These are phyloP conservation scores for Mortierella alpina DNA, from an alignment of 192 early-diverging fungal species.

Conservation along the genomic window DNA sequence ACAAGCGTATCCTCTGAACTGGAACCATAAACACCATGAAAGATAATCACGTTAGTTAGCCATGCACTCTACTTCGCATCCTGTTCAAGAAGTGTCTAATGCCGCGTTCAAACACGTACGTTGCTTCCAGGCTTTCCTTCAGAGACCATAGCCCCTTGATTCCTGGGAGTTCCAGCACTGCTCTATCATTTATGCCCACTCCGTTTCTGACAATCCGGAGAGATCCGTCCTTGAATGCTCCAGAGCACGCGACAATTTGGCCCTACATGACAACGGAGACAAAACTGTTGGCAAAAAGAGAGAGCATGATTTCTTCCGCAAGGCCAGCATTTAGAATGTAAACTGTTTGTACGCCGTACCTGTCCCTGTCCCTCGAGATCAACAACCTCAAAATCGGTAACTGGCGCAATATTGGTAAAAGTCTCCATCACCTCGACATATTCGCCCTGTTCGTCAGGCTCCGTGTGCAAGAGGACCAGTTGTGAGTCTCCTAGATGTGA, in stretches of 20 bases:
- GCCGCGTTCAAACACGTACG: slow-evolving; percentile 49
- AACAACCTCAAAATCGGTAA: slow-evolving; percentile 87
- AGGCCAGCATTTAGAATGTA: neutral
- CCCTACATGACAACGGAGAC: slow-evolving; percentile 48
- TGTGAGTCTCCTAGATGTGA: slow-evolving; percentile 89
- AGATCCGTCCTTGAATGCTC: slow-evolving; percentile 75
- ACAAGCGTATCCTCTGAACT: slow-evolving; percentile 58
- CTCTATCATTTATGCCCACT: slow-evolving; percentile 82
- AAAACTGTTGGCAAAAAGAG: slow-evolving; percentile 7
- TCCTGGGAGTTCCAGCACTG: slow-evolving; percentile 68
- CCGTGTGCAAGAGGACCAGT: slow-evolving; percentile 69
- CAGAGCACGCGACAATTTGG: slow-evolving; percentile 91
- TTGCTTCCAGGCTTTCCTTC: slow-evolving; percentile 53
- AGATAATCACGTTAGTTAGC: neutral
- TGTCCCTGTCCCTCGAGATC: slow-evolving; percentile 78
- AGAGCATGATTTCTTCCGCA: neutral
- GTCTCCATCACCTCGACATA: slow-evolving; percentile 71
- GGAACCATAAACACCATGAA: slow-evolving; percentile 20
- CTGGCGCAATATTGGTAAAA: slow-evolving; percentile 83
- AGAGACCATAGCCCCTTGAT: slow-evolving; percentile 81
- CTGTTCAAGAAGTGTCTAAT: neutral
- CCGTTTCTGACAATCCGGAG: slow-evolving; percentile 90
- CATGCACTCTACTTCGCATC: neutral
- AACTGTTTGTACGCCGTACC: slow-evolving; percentile 13
- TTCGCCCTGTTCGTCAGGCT: slow-evolving; percentile 57